Percentiles rank a stretch among this genome's conserved stretches.
Evolutionary conservation across 108 stramenopile species (phyloP).

Genomic region (Skeletonema tropicum): DNA sequence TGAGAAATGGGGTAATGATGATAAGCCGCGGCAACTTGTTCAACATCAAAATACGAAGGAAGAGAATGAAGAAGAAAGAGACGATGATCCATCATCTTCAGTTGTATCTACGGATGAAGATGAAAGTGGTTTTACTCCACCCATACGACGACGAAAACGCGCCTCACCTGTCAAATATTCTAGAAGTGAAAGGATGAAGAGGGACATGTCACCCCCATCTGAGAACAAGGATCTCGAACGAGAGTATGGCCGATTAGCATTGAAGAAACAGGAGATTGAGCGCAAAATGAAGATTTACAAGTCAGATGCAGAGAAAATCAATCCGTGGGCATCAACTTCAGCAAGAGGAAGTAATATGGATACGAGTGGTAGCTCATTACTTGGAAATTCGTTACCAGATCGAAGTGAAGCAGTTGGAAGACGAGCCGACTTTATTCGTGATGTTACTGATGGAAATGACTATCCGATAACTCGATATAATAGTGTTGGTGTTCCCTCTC

Average conservation of each 20-base stretch:
- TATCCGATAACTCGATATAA: not conserved
- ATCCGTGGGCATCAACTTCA: constrained; percentile 15
- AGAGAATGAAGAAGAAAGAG: not conserved
- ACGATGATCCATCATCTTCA: constrained; percentile 23
- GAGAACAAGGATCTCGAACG: constrained; percentile 15
- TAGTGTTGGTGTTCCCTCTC: constrained; percentile 11
- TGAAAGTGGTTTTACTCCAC: constrained; percentile 2
- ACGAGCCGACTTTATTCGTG: not conserved
- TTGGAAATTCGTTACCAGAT: not conserved
- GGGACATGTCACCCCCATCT: constrained; percentile 2
- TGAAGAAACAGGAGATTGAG: constrained; percentile 30
- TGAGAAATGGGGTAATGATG: not conserved
- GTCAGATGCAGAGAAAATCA: constrained; percentile 20
- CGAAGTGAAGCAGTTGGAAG: not conserved
- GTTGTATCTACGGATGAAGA: constrained; percentile 13
- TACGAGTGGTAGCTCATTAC: not conserved
- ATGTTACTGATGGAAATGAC: constrained; percentile 4
- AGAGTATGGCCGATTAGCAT: constrained; percentile 36
- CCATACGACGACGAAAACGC: not conserved
- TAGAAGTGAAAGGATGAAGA: not conserved
- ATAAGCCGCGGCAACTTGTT: not conserved
- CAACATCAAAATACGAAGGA: not conserved
- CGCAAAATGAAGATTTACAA: constrained; percentile 32
- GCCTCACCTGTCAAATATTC: constrained; percentile 8
- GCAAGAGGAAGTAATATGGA: not conserved